Evolutionary conservation across 2,329 filamentous ascomycete species (phyloP).

Genomic region (Diaporthe australafricana): DNA sequence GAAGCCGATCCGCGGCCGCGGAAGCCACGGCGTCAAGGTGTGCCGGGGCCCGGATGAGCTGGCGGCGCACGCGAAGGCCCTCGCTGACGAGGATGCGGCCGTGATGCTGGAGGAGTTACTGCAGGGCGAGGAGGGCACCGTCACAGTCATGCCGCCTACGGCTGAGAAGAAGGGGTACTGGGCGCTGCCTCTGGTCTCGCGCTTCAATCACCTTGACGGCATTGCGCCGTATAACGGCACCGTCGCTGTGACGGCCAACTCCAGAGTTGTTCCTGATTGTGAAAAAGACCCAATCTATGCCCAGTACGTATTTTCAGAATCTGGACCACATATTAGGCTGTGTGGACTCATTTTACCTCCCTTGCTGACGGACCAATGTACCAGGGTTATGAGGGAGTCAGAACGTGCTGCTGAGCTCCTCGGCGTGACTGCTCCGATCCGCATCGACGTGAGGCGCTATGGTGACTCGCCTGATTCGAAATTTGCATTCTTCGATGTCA

Average conservation of each 20-base stretch:
- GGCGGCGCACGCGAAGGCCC: conserved; percentile 45
- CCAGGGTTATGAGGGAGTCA: conserved; percentile 50
- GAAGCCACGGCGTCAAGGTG: conserved; percentile 61
- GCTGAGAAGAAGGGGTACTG: conserved; percentile 49
- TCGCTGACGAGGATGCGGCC: conserved; percentile 50
- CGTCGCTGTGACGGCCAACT: conserved; percentile 61
- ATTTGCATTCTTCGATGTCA: conserved; percentile 8
- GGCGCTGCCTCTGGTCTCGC: conserved; percentile 56
- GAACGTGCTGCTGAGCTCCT: conserved; percentile 53
- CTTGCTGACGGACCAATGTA: not conserved
- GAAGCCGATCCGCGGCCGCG: conserved; percentile 61
- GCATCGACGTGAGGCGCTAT: conserved; percentile 55
- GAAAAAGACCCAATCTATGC: not conserved
- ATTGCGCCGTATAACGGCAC: conserved; percentile 62
- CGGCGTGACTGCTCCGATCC: conserved; percentile 55
- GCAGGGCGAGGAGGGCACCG: conserved; percentile 59
- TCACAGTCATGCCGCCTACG: conserved; percentile 63
- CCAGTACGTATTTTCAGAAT: not conserved
- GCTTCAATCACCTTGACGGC: conserved; percentile 59
- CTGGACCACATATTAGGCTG: too few species aligned
- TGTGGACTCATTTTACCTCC: too few species aligned
- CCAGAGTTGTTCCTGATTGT: conserved; percentile 48
- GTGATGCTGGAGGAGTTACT: conserved; percentile 63
- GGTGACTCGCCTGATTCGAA: not conserved
- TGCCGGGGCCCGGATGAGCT: conserved; percentile 50